Base-by-base conservation (phyloP, 257 asterid genomes). In the Nicotiana paniculata region DNA sequence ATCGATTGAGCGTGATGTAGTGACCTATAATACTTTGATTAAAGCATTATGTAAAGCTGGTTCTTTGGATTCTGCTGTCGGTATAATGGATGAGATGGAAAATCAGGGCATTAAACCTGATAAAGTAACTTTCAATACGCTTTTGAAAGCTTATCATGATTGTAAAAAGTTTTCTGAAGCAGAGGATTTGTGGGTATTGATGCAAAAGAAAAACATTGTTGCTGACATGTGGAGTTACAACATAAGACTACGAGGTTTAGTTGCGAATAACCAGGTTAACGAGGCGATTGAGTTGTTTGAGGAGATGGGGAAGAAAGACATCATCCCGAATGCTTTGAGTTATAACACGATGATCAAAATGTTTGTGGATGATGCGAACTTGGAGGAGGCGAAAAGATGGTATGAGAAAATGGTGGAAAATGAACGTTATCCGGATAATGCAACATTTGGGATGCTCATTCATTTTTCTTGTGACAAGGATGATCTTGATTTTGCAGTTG, bases 101-200 rank as follows among this genome's bases (percentile, higher is more conserved):
- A 81, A 80, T 9, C 87, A 83, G 6, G 88, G 75, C 4, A 79
- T 88, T 0, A 6, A 21, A 32, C 92, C 92, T 3, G 82, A 88
- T 67, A 39, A 54, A 6, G 76, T 84, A 3, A 87, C 90, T 11
- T 91, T 84, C 53, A 77, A 85, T 83, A 84, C 90, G n/a, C 83
- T 91, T 28, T 80, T 91, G 21, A 70, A 24, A 12, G 84, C 86
- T 0, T 85, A 87, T 26, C 69, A 83, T 48, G n/a, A 58, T 58
- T 33, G 24, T 2, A 86, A 84, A 4, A 89, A 35, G 61, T 68
- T 88, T 28, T 65, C 81, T 0, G 90, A 88, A 33, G 94, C 88
- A 2, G 91, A 92, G n/a, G 86, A 86, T n/a, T n/a, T 87, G 3
- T 91, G 97, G 93, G 63, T 9, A 9, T 30, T 81, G 85, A 92